Percentiles rank a stretch among this genome's conserved stretches.
These are phyloP conservation scores for Fusarium sublunatum DNA, from an alignment of 2,329 filamentous ascomycete genomes.

Conservation along the genomic window DNA sequence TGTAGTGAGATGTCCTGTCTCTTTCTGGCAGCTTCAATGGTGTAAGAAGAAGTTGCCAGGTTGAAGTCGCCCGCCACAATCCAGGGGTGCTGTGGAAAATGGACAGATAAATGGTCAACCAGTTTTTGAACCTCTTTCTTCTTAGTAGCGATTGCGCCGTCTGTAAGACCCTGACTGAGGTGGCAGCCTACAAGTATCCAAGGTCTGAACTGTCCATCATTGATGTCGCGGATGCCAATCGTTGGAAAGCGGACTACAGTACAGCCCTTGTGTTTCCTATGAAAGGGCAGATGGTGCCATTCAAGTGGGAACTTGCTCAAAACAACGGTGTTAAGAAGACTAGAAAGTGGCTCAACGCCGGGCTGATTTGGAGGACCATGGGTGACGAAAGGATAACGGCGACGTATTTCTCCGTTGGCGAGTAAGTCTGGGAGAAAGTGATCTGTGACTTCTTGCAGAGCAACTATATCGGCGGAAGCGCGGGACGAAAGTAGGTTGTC, in stretches of 20 bases:
- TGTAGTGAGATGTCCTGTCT: conserved; percentile 64
- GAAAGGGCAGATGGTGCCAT: conserved; percentile 66
- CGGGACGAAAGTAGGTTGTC: conserved; percentile 56
- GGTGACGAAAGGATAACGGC: conserved; percentile 65
- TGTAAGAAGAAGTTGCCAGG: conserved; percentile 67
- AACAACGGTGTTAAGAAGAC: conserved; percentile 69
- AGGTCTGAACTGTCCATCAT: conserved; percentile 46
- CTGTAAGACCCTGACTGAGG: conserved; percentile 69
- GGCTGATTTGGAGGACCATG: conserved; percentile 65
- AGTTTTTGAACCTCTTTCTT: conserved; percentile 66
- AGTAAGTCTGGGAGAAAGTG: conserved; percentile 70
- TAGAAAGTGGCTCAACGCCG: conserved; percentile 66
- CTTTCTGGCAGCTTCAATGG: conserved; percentile 64
- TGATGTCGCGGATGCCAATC: conserved; percentile 16
- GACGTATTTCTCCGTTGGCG: conserved; percentile 56
- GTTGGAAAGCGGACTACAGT: conserved; percentile 59
- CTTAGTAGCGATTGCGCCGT: conserved; percentile 68
- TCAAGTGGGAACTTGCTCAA: conserved; percentile 66
- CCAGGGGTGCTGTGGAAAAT: conserved; percentile 60
- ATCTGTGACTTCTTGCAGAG: conserved; percentile 74
- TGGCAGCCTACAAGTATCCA: conserved; percentile 69
- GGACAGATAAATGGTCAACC: conserved; percentile 56
- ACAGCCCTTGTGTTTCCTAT: conserved; percentile 68
- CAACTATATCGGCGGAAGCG: conserved; percentile 60
- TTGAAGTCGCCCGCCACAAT: conserved; percentile 74